These are phyloP conservation scores for Ambrosiella beaveri DNA, from an alignment of 2,329 filamentous ascomycete species.

Conservation along the genomic window DNA sequence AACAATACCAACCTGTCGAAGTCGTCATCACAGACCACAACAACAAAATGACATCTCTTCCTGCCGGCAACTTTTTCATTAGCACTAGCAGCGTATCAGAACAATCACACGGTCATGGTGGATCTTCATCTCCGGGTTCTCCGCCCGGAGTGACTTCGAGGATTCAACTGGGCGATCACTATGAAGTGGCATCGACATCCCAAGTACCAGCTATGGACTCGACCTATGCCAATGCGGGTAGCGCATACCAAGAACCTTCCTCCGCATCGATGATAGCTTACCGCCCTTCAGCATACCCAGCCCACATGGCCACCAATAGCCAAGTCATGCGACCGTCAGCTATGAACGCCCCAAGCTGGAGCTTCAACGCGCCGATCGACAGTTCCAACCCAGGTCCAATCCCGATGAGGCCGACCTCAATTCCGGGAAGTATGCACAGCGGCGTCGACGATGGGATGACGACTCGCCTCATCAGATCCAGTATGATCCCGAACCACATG, in stretches of 20 bases:
- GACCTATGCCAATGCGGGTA: neutral
- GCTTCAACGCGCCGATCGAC: constrained; percentile 1
- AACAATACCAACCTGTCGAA: constrained; percentile 26
- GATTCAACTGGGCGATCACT: neutral
- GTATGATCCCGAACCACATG: constrained; percentile 29
- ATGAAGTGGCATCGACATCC: neutral
- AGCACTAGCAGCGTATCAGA: neutral
- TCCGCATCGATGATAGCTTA: neutral
- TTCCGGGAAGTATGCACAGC: neutral
- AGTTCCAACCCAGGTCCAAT: neutral
- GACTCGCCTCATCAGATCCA: constrained; percentile 18
- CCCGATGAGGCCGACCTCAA: neutral
- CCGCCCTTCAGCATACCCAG: neutral
- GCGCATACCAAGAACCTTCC: neutral
- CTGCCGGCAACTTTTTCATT: neutral
- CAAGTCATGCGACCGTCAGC: constrained; percentile 15
- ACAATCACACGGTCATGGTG: neutral
- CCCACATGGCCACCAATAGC: neutral
- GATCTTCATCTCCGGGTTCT: neutral
- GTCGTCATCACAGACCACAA: constrained; percentile 34
- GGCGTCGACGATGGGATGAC: neutral
- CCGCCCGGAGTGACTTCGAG: neutral
- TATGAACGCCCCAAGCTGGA: constrained; percentile 20
- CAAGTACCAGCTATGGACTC: neutral
- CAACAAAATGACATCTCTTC: constrained; percentile 25